Percentiles rank a stretch among this genome's conserved stretches.
phyloP scores from a whole-genome alignment of 2,329 filamentous ascomycete genomes.

The Ascochyta viciae-villosae region DNA sequence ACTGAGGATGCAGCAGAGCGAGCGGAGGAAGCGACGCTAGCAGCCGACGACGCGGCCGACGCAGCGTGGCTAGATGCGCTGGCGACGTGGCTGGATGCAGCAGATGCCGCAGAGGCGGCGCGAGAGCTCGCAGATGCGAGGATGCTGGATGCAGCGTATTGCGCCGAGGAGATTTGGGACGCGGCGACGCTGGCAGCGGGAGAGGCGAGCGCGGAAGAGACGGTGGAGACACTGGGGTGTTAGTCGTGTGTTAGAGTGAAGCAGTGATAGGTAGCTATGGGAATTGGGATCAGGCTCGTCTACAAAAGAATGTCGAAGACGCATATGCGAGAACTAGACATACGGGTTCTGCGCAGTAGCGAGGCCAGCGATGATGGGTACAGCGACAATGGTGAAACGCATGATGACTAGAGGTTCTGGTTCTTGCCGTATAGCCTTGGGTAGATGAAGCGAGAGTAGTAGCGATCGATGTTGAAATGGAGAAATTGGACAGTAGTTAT shows the following conservation, averaged over 20 bases:
- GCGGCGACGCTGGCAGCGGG: background rate
- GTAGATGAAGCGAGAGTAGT: no score
- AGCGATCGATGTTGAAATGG: no score
- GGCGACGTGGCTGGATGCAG: background rate
- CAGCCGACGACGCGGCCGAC: background rate
- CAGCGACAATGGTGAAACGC: conserved; percentile 18
- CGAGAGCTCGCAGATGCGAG: conserved; percentile 7
- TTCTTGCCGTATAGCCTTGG: no score
- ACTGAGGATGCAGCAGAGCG: no score
- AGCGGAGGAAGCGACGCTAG: no score
- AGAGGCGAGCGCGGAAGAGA: conserved; percentile 5
- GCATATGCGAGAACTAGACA: background rate
- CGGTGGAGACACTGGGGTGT: background rate
- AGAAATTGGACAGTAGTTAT: no score
- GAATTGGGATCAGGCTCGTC: no score
- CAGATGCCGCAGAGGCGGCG: conserved; percentile 3
- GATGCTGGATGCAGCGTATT: conserved; percentile 4
- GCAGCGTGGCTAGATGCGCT: background rate
- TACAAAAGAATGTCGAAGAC: no score
- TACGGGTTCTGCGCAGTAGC: conserved; percentile 17
- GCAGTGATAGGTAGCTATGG: no score
- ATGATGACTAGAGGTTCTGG: conserved; percentile 5
- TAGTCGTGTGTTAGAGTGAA: no score
- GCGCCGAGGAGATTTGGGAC: background rate
- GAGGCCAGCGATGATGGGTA: conserved; percentile 13